Evolutionary conservation across 495 filamentous ascomycete genomes (phyloP).

Genomic region (Neurospora sp.): DNA sequence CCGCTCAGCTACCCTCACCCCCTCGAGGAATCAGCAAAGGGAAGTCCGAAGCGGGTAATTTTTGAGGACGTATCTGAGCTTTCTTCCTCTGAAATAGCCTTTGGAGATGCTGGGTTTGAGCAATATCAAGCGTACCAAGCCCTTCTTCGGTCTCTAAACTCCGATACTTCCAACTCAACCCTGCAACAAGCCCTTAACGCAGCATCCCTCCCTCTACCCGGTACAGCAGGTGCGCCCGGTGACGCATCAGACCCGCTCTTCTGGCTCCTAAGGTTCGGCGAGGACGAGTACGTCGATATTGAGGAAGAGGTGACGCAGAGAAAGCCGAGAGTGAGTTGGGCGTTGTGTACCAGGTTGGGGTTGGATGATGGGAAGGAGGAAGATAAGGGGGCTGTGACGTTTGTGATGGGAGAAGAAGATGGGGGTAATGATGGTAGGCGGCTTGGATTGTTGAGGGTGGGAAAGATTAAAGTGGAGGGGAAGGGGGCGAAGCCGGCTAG

Average conservation of each 20-base stretch:
- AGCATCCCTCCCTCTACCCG: too few relatives aligned
- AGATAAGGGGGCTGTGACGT: neutral
- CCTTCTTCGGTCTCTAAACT: too few relatives aligned
- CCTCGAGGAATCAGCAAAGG: neutral
- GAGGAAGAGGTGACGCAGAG: neutral
- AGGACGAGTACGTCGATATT: neutral
- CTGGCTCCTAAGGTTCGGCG: neutral
- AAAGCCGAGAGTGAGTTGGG: neutral
- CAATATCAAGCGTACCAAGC: neutral
- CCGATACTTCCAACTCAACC: too few relatives aligned
- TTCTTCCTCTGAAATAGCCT: neutral
- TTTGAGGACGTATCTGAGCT: conserved; percentile 6
- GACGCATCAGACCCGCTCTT: neutral
- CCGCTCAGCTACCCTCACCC: neutral
- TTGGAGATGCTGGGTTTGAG: neutral
- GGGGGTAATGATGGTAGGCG: neutral
- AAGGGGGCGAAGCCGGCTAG: neutral
- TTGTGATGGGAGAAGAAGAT: neutral
- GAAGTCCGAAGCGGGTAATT: conserved; percentile 13
- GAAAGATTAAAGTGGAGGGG: conserved; percentile 26
- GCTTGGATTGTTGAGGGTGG: conserved; percentile 14
- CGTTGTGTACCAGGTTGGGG: neutral
- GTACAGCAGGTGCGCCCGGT: too few relatives aligned
- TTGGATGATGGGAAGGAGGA: neutral
- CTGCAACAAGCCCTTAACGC: too few relatives aligned